phyloP scores from a whole-genome alignment of 352 stramenopile genomes.

The Globisporangium takayamanum region DNA sequence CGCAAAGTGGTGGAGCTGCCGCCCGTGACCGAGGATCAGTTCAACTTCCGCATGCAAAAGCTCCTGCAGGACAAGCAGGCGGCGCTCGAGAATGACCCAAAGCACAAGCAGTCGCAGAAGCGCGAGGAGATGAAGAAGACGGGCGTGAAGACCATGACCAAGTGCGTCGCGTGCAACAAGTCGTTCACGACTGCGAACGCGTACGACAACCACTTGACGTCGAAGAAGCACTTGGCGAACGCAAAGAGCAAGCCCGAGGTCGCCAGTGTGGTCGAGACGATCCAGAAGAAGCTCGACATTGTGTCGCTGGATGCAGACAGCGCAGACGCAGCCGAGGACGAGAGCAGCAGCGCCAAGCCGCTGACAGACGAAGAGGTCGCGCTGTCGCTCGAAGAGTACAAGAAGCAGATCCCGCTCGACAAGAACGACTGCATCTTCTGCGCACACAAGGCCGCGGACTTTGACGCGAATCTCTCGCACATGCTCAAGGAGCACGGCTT shows the following conservation, averaged over 20 bases:
- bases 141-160: constrained; percentile 65
- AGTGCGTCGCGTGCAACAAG: constrained; percentile 85
- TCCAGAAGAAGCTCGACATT: constrained; percentile 60
- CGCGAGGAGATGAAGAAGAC: constrained; percentile 63
- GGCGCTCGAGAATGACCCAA: constrained; percentile 49
- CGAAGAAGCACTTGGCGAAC: constrained; percentile 82
- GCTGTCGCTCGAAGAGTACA: constrained; percentile 70
- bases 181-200: constrained; percentile 75
- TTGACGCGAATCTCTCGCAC: constrained; percentile 76
- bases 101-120: constrained; percentile 64
- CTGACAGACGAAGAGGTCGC: constrained; percentile 52
- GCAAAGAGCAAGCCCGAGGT: constrained; percentile 62
- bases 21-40: constrained; percentile 87
- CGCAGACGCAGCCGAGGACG: neutral
- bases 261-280: constrained; percentile 45
- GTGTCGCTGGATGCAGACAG: constrained; percentile 23
- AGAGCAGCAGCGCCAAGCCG: constrained; percentile 15
- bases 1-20: constrained; percentile 93
- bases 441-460: constrained; percentile 41
- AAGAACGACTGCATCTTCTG: constrained; percentile 87
- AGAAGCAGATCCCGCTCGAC: constrained; percentile 60
- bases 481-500: constrained; percentile 94
- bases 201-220: constrained; percentile 79
- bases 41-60: constrained; percentile 74
- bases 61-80: constrained; percentile 54